Percentiles rank a stretch among this genome's conserved stretches.
Evolutionary conservation across 345 rosid genomes (phyloP).

Genomic region (Eucalyptus rudis): DNA sequence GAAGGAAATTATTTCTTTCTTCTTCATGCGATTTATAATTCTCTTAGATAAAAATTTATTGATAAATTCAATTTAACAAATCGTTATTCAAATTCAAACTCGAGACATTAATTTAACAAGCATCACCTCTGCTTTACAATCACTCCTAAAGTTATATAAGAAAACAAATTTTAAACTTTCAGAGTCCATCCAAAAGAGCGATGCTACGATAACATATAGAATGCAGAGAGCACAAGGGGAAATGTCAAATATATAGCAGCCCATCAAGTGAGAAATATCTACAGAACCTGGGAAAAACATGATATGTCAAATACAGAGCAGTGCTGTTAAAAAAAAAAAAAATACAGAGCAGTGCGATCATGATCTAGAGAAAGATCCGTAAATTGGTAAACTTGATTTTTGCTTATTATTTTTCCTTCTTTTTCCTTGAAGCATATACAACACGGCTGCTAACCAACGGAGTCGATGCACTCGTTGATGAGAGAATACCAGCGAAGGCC

Average conservation of each 20-base stretch:
- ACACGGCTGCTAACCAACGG: background rate
- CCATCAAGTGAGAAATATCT: background rate
- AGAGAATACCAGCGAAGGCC: slow-evolving; percentile 59
- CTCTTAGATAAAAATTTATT: accelerated
- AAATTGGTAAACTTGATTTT: too few species aligned
- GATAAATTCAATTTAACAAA: accelerated
- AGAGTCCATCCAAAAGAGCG: background rate
- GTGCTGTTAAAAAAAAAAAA: too few species aligned
- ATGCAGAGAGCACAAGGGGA: background rate
- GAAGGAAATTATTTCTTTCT: too few species aligned
- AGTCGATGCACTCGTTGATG: slow-evolving; percentile 30
- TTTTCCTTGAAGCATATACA: too few species aligned
- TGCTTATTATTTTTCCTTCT: too few species aligned
- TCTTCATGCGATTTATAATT: accelerated
- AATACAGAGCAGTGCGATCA: too few species aligned
- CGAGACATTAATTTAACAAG: too few species aligned
- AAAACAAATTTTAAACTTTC: too few species aligned
- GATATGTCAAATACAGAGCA: background rate
- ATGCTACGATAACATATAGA: background rate
- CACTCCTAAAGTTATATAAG: too few species aligned
- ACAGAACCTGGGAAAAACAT: background rate
- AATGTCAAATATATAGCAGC: background rate
- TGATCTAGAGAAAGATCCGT: too few species aligned
- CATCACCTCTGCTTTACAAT: accelerated
- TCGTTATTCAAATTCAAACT: accelerated